phyloP scores from a whole-genome alignment of 1,284 basidiomycete species.

The Cutaneotrichosporon spelunceum region DNA sequence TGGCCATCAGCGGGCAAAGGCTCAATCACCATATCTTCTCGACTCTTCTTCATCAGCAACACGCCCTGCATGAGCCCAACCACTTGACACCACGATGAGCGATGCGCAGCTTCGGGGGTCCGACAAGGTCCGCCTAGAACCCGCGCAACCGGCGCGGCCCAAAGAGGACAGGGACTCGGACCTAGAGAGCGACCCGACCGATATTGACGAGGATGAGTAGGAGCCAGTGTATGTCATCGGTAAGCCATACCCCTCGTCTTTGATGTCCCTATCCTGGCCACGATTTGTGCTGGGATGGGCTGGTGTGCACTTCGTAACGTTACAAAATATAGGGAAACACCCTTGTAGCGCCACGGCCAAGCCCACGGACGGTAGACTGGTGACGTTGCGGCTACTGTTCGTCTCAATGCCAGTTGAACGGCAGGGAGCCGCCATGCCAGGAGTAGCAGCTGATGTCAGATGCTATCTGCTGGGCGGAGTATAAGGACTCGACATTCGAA shows the following conservation, averaged over 20 bases:
- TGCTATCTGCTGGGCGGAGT: constrained; percentile 35
- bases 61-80: not conserved
- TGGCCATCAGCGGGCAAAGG: not conserved
- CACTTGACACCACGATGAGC: not conserved
- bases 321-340: not conserved
- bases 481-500: constrained; percentile 22
- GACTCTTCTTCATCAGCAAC: not conserved
- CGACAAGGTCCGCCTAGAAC: constrained; percentile 7
- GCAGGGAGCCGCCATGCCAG: no score
- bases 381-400: not conserved
- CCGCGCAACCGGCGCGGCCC: not conserved
- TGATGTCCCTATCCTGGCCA: not conserved
- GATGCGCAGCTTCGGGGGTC: not conserved
- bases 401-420: no score
- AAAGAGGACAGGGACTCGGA: constrained; percentile 5
- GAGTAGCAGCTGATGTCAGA: constrained; percentile 18
- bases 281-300: not conserved
- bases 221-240: constrained; percentile 27
- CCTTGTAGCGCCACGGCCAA: not conserved
- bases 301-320: not conserved
- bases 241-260: constrained; percentile 15
- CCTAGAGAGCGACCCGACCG: constrained; percentile 13
- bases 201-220: constrained; percentile 5
- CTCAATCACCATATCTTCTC: not conserved
- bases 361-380: no score